Conservation (phyloP, 176 grass and related monocot genomes). For the Cymbopogon citratus region DNA sequence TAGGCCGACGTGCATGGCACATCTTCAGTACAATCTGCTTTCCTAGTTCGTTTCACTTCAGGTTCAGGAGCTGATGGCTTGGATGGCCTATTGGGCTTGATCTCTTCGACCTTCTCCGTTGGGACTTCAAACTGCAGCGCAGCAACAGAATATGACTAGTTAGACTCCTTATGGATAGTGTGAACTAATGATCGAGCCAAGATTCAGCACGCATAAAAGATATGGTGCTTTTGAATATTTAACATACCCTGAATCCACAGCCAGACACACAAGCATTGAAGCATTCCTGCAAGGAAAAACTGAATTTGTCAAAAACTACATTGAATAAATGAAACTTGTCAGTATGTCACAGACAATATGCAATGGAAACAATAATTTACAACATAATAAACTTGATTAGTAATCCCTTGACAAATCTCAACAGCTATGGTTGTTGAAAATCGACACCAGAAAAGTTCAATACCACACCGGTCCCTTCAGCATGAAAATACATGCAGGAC, state of each 20-base stretch:
- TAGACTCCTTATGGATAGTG: background rate
- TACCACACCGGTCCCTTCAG: background rate
- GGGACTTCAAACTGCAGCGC: slow-evolving; percentile 57
- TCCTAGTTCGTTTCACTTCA: slow-evolving; percentile 9
- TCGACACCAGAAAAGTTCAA: background rate
- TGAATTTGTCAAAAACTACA: background rate
- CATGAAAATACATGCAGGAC: background rate
- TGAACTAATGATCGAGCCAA: background rate
- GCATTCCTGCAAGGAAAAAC: slow-evolving; percentile 50
- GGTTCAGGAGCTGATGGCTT: slow-evolving; percentile 44
- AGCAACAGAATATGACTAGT: background rate
- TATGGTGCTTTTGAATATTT: background rate
- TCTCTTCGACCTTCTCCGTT: slow-evolving; percentile 43
- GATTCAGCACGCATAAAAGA: background rate
- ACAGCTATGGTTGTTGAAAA: background rate
- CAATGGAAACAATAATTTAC: background rate
- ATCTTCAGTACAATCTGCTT: slow-evolving; percentile 28
- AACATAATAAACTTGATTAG: background rate
- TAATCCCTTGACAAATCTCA: background rate
- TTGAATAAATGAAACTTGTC: background rate
- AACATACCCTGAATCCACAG: slow-evolving; percentile 81
- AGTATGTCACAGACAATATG: background rate
- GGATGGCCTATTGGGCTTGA: slow-evolving; percentile 57
- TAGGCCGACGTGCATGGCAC: slow-evolving; percentile 67
- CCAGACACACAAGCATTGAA: slow-evolving; percentile 93